phyloP scores from a whole-genome alignment of 1,284 basidiomycete genomes.

The Ceratobasidium sp. region DNA sequence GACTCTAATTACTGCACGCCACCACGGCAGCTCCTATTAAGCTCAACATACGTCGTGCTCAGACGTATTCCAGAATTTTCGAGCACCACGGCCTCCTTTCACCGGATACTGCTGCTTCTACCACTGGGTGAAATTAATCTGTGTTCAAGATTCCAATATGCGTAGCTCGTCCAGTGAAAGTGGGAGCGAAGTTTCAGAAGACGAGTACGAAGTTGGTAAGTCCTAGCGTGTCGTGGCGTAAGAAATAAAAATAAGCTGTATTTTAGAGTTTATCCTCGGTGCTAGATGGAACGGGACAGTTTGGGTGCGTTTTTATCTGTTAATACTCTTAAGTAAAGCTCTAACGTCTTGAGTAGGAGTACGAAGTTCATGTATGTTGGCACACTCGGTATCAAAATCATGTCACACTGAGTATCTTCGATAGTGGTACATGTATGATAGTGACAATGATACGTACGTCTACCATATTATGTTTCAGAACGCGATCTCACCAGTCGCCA shows the following conservation, averaged over 20 bases:
- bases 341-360: slow-evolving; percentile 12
- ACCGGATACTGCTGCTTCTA: background rate
- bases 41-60: too few relatives aligned
- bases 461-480: background rate
- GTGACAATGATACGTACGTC: slow-evolving; percentile 29
- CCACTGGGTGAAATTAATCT: too few relatives aligned
- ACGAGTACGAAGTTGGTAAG: slow-evolving; percentile 44
- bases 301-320: slow-evolving; percentile 11
- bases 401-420: background rate
- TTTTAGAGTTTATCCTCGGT: slow-evolving; percentile 22
- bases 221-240: background rate
- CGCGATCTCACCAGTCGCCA: background rate
- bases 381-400: background rate
- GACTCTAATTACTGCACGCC: background rate
- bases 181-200: slow-evolving; percentile 2
- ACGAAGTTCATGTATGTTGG: slow-evolving; percentile 36
- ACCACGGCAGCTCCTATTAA: too few relatives aligned
- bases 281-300: slow-evolving; percentile 21
- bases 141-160: background rate
- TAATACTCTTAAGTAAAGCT: background rate
- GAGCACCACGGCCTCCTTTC: too few relatives aligned
- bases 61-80: too few relatives aligned
- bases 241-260: background rate
- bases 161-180: background rate
- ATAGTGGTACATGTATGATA: slow-evolving; percentile 31